These are phyloP conservation scores for Bocquillonia castaneifolia DNA, from an alignment of 441 rosid species.

Conservation along the genomic window DNA sequence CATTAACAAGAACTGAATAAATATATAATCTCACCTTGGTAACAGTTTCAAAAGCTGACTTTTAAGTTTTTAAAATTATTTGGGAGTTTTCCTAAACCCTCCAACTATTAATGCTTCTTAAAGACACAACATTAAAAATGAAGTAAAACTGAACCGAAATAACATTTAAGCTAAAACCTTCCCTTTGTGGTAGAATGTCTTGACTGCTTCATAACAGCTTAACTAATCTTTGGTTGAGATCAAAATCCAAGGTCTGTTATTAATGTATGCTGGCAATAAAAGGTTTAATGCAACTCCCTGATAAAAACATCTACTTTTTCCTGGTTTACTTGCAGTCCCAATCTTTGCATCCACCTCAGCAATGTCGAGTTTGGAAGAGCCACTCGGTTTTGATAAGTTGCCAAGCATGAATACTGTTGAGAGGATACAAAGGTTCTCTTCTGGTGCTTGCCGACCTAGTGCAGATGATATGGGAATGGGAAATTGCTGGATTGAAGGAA, in stretches of 20 bases:
- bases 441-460: slow-evolving; percentile 64
- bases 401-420: slow-evolving; percentile 86
- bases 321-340: slow-evolving; percentile 38
- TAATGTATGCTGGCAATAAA: slow-evolving; percentile 21
- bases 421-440: slow-evolving; percentile 75
- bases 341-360: slow-evolving; percentile 20
- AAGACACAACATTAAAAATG: no score
- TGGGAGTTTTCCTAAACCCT: no score
- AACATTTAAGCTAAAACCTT: no score
- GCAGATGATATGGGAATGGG: slow-evolving; percentile 69
- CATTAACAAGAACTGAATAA: no score
- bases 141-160: no score
- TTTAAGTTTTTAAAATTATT: no score
- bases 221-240: neutral
- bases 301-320: slow-evolving; percentile 24
- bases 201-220: no score
- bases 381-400: slow-evolving; percentile 76
- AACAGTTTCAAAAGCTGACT: no score
- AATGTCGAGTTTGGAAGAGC: slow-evolving; percentile 97
- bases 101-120: no score
- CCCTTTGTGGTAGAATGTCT: no score
- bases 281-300: slow-evolving; percentile 9
- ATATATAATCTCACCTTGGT: no score
- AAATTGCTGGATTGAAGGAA: slow-evolving; percentile 72
- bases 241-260: slow-evolving; percentile 15